Conservation (phyloP, 257 asterid genomes). For the Solanum bulbocastanum region DNA sequence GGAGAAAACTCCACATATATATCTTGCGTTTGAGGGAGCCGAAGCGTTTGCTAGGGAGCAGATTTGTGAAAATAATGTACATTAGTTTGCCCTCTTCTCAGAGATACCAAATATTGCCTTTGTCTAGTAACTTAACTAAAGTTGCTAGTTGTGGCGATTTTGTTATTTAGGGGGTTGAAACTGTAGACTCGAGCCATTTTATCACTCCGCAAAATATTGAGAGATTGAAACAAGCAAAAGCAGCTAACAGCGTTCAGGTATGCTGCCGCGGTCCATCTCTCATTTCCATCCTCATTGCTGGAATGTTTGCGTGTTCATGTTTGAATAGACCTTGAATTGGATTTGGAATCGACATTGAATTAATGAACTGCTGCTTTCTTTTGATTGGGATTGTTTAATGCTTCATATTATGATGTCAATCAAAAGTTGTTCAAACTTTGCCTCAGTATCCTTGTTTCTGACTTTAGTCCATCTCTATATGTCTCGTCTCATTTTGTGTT, state of each 20-base stretch:
- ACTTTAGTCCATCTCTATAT: not conserved
- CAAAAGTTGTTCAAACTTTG: not conserved
- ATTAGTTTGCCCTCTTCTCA: not conserved
- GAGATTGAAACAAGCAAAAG: constrained; percentile 85
- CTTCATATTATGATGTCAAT: not conserved
- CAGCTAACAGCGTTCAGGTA: constrained; percentile 93
- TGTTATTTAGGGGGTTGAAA: constrained; percentile 58
- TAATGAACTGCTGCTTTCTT: not conserved
- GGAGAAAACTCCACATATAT: constrained; percentile 93
- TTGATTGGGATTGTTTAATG: not conserved
- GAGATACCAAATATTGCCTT: not conserved
- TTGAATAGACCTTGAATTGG: not conserved
- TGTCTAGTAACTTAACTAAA: not conserved
- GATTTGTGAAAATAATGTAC: constrained; percentile 17
- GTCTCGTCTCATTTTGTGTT: not conserved
- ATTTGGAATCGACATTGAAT: not conserved
- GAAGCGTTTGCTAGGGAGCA: constrained; percentile 88
- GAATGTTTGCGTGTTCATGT: not conserved
- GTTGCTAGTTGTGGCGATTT: not conserved
- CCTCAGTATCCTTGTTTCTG: not conserved
- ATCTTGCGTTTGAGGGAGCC: constrained; percentile 87
- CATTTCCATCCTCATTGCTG: not conserved
- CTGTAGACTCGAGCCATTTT: constrained; percentile 51
- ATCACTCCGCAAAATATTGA: constrained; percentile 69
- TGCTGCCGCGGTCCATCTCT: not conserved